Percentiles rank a stretch among this genome's conserved stretches.
Conservation (phyloP, 83 land plant genomes). For the Thuja plicata region DNA sequence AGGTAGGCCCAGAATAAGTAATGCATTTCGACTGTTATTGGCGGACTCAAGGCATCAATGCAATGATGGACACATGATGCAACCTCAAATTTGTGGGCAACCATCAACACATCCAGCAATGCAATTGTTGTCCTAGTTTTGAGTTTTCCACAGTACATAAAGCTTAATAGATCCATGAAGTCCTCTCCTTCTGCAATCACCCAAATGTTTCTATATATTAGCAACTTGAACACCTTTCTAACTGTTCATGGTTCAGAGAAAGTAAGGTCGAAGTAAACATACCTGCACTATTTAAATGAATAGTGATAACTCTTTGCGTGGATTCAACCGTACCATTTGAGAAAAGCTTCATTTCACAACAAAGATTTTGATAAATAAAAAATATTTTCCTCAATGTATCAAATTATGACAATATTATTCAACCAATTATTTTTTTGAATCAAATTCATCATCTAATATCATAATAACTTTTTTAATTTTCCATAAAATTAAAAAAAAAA, state of each 20-base stretch:
- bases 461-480: no score
- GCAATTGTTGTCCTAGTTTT: slow-evolving; percentile 30
- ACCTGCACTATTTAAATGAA: background rate
- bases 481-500: no score
- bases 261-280: background rate
- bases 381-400: no score
- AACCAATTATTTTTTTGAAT: no score
- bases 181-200: slow-evolving; percentile 44
- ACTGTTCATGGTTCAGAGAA: background rate
- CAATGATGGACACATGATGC: slow-evolving; percentile 48
- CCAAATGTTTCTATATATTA: background rate
- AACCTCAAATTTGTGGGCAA: slow-evolving; percentile 56
- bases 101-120: slow-evolving; percentile 45
- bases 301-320: background rate
- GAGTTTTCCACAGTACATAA: slow-evolving; percentile 47
- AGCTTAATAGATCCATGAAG: slow-evolving; percentile 48
- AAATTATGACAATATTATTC: no score
- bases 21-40: slow-evolving; percentile 45
- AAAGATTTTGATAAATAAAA: no score
- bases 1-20: slow-evolving; percentile 46
- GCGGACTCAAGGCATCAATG: slow-evolving; percentile 31
- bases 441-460: no score
- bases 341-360: background rate
- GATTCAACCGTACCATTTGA: background rate
- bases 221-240: no score